Evolutionary conservation across 2,329 filamentous ascomycete genomes (phyloP).

Genomic region (Penicillium hesseltinei): DNA sequence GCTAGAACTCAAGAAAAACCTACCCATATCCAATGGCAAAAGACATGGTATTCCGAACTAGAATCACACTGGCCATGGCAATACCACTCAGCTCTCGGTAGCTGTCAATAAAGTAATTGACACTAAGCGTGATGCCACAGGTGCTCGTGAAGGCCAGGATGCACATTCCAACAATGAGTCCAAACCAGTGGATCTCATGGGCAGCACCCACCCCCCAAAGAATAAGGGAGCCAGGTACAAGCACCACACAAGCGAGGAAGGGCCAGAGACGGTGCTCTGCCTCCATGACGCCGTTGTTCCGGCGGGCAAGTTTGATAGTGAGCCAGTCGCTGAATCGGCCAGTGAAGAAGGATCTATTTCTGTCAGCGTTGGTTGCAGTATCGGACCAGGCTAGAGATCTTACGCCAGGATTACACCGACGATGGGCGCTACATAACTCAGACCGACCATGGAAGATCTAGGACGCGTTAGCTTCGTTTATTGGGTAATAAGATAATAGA

Average conservation of each 20-base stretch:
- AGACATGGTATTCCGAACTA: slow-evolving; percentile 50
- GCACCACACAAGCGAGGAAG: slow-evolving; percentile 34
- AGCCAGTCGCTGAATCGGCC: slow-evolving; percentile 43
- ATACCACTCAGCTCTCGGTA: slow-evolving; percentile 43
- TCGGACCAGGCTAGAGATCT: background rate
- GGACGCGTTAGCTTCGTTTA: slow-evolving; percentile 13
- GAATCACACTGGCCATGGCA: slow-evolving; percentile 44
- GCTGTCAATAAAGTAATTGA: slow-evolving; percentile 44
- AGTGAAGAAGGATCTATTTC: slow-evolving; percentile 36
- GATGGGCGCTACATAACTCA: slow-evolving; percentile 39
- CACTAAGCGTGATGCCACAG: slow-evolving; percentile 38
- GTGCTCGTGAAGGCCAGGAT: slow-evolving; percentile 42
- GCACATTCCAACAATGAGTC: slow-evolving; percentile 45
- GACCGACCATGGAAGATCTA: slow-evolving; percentile 40
- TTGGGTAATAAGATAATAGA: background rate
- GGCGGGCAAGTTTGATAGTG: slow-evolving; percentile 38
- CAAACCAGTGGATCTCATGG: slow-evolving; percentile 44
- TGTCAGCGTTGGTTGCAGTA: background rate
- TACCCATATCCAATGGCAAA: slow-evolving; percentile 48
- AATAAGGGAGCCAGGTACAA: slow-evolving; percentile 36
- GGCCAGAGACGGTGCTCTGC: slow-evolving; percentile 45
- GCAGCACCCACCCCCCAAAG: slow-evolving; percentile 46
- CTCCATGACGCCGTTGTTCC: slow-evolving; percentile 43
- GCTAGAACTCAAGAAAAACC: background rate
- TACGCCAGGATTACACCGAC: slow-evolving; percentile 35